Base-by-base conservation (phyloP, 129 eudicot species). In the Chrysanthemum lavandulifolium region DNA sequence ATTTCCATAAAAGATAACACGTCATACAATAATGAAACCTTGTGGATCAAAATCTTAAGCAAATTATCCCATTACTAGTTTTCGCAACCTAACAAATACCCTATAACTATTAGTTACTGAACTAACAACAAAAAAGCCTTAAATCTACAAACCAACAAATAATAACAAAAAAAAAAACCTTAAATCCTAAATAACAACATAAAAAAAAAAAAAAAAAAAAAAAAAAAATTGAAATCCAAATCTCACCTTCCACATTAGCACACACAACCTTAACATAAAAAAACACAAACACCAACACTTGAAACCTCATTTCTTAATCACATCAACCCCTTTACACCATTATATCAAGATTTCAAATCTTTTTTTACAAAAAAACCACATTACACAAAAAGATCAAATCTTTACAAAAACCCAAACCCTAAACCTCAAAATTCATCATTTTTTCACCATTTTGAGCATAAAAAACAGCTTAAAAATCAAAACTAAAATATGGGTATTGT, bases 181-280 rank as follows among this genome's bases (percentile, higher is more conserved):
- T 55, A 54, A 1, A 16, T 2, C 23, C 1, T 10, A 11, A 11
- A 3, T 11, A 21, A 11, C 0, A 23, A 8, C 13, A 23, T 25
- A 21, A 23, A 52, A 12, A 11, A 52, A 13, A 1, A n/a, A 52
- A n/a, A n/a, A n/a, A 52, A 12, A 3, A 1, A 51, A 13, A 51
- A 4, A n/a, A 2, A 51, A 15, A 49, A 73, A 75, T 54, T 5
- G 4, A 59, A 58, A 13, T 12, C 60, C 6, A 81, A 51, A 67
- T 73, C 64, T 31, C 13, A 88, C 96, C 96, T 88, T 88, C 96
- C 81, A 83, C 82, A 74, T 88, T 88, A 66, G 87, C 96, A 76
- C 19, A 67, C 72, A 83, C 74, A 48, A 82, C 33, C 72, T 74
- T 78, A 63, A 85, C 62, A 19, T 66, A 80, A 77, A 54, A 27